Evolutionary conservation across 768 basidiomycete genomes (phyloP).

Genomic region (Lactifluus piperatus): DNA sequence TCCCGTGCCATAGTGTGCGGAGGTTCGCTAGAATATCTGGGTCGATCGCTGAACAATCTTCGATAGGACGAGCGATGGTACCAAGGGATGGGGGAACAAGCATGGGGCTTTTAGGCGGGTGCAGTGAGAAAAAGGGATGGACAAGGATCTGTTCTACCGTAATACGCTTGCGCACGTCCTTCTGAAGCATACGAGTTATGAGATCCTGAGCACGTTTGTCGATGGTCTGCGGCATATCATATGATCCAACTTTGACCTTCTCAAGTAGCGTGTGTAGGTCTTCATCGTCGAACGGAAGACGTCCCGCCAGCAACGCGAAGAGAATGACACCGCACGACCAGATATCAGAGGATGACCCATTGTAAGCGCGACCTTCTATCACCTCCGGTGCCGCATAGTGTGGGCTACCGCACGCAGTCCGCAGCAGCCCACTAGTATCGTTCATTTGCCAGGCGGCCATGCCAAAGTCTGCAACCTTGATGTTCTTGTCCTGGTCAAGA

Average conservation of each 20-base stretch:
- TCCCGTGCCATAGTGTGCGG: constrained; percentile 84
- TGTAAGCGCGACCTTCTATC: constrained; percentile 71
- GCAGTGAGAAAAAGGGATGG: constrained; percentile 71
- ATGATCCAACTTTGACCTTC: constrained; percentile 68
- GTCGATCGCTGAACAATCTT: constrained; percentile 61
- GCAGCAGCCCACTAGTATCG: constrained; percentile 47
- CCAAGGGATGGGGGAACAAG: constrained; percentile 50
- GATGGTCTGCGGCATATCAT: constrained; percentile 65
- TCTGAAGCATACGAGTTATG: constrained; percentile 71
- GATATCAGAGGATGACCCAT: constrained; percentile 84
- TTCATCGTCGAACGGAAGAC: constrained; percentile 91
- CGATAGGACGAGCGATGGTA: constrained; percentile 62
- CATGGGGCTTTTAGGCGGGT: constrained; percentile 37
- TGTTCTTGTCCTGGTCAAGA: constrained; percentile 70
- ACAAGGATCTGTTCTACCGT: constrained; percentile 70
- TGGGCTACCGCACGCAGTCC: constrained; percentile 87
- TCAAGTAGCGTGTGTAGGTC: constrained; percentile 68
- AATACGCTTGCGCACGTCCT: constrained; percentile 65
- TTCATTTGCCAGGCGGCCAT: constrained; percentile 88
- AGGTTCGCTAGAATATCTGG: constrained; percentile 85
- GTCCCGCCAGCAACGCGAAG: constrained; percentile 77
- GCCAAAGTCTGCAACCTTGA: constrained; percentile 97
- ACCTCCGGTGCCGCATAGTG: constrained; percentile 95
- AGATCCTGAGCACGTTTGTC: constrained; percentile 66
- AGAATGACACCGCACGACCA: constrained; percentile 97